These are phyloP conservation scores for Alternaria atra DNA, from an alignment of 2,329 filamentous ascomycete species.

Conservation along the genomic window DNA sequence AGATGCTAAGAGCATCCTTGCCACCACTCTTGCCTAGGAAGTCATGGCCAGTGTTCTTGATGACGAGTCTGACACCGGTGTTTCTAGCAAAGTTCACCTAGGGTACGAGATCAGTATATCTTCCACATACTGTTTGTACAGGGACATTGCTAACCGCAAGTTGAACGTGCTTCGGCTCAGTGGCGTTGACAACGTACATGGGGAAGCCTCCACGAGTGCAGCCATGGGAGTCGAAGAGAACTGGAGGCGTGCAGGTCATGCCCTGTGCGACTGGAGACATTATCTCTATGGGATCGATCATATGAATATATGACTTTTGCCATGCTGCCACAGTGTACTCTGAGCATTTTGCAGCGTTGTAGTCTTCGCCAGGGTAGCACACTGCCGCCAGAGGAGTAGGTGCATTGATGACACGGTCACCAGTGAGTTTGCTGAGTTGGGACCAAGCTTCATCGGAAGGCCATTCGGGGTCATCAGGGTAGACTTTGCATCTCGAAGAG, in stretches of 20 bases:
- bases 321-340: slow-evolving; percentile 40
- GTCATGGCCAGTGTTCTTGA: slow-evolving; percentile 51
- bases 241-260: slow-evolving; percentile 49
- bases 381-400: slow-evolving; percentile 44
- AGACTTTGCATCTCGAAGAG: slow-evolving; percentile 57
- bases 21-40: slow-evolving; percentile 49
- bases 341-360: slow-evolving; percentile 42
- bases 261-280: slow-evolving; percentile 50
- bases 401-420: slow-evolving; percentile 36
- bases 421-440: slow-evolving; percentile 54
- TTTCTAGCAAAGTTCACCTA: slow-evolving; percentile 47
- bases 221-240: slow-evolving; percentile 46
- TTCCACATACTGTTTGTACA: too few relatives aligned
- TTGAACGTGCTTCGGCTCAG: slow-evolving; percentile 47
- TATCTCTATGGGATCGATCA: slow-evolving; percentile 49
- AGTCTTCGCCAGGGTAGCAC: slow-evolving; percentile 42
- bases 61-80: slow-evolving; percentile 41
- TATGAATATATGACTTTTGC: slow-evolving; percentile 45
- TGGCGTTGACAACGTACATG: slow-evolving; percentile 49
- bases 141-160: slow-evolving; percentile 25
- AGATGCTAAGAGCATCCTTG: slow-evolving; percentile 47
- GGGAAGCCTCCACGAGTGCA: slow-evolving; percentile 50
- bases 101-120: too few relatives aligned
- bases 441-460: slow-evolving; percentile 59
- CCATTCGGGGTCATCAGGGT: slow-evolving; percentile 59